Conservation (phyloP, 257 asterid genomes). For the Fraxinus pennsylvanica region DNA sequence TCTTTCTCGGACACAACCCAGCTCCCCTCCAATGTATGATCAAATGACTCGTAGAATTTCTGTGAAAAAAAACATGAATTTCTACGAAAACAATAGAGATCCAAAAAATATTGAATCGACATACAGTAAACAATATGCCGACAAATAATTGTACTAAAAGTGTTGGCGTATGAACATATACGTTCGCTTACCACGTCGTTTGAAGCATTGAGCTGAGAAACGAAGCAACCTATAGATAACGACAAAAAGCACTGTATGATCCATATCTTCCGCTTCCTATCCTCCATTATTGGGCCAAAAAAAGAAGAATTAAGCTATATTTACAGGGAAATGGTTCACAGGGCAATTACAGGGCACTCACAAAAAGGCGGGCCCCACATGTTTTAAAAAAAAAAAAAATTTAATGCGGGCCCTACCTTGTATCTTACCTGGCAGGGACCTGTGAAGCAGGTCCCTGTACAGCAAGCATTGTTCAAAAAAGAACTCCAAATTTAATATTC, state of each 20-base stretch:
- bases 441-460: no score
- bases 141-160: not conserved
- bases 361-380: no score
- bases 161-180: not conserved
- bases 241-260: conserved; percentile 46
- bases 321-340: no score
- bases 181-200: conserved; percentile 55
- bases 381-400: no score
- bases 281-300: conserved; percentile 45
- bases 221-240: conserved; percentile 52
- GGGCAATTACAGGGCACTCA: no score
- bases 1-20: conserved; percentile 77
- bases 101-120: conserved; percentile 5
- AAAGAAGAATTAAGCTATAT: no score
- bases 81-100: conserved; percentile 16
- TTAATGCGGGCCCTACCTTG: no score
- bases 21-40: conserved; percentile 71
- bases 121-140: not conserved
- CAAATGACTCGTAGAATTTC: conserved; percentile 85
- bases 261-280: conserved; percentile 50
- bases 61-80: conserved; percentile 32
- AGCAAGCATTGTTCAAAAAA: no score
- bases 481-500: not conserved
- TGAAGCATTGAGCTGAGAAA: conserved; percentile 68
- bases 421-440: no score